Evolutionary conservation across 495 filamentous ascomycete species (phyloP).

Genomic region (Xylaria cubensis): DNA sequence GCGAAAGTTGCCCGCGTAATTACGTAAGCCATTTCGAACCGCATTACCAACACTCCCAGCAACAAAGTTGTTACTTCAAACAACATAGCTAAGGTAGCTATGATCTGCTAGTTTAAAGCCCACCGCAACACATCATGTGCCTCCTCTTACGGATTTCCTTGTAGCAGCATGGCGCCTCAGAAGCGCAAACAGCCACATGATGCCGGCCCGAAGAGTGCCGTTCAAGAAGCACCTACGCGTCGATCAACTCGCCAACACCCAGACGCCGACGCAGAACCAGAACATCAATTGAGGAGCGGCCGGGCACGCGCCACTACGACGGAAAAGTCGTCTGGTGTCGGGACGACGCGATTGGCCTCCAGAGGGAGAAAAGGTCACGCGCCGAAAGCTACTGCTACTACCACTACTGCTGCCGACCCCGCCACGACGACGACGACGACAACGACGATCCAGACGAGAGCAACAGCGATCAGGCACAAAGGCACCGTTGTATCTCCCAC

Average conservation of each 20-base stretch:
- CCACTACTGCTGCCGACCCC: conserved; percentile 15
- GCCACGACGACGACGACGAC: conserved; percentile 2
- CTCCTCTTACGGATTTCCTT: background rate
- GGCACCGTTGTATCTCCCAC: background rate
- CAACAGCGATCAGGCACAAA: conserved; percentile 7
- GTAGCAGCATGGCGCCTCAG: conserved; percentile 42
- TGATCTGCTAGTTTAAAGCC: background rate
- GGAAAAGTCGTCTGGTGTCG: conserved; percentile 9
- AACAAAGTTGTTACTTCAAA: background rate
- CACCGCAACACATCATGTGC: background rate
- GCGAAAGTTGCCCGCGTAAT: background rate
- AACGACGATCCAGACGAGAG: conserved; percentile 20
- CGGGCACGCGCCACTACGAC: conserved; percentile 37
- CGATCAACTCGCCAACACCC: conserved; percentile 54
- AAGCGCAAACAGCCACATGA: conserved; percentile 52
- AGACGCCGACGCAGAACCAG: conserved; percentile 31
- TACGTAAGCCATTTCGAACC: background rate
- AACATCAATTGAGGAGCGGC: conserved; percentile 46
- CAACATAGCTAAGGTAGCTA: too few relatives aligned
- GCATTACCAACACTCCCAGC: background rate
- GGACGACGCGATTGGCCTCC: background rate
- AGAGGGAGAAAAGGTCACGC: conserved; percentile 22
- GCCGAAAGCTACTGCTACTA: conserved; percentile 3
- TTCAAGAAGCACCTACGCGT: conserved; percentile 36
- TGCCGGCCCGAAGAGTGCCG: conserved; percentile 19